Evolutionary conservation across 1,139 yeast species (phyloP), one percentile per base, ranked within the genome.

Genomic region (Wickerhamiella infanticola): DNA sequence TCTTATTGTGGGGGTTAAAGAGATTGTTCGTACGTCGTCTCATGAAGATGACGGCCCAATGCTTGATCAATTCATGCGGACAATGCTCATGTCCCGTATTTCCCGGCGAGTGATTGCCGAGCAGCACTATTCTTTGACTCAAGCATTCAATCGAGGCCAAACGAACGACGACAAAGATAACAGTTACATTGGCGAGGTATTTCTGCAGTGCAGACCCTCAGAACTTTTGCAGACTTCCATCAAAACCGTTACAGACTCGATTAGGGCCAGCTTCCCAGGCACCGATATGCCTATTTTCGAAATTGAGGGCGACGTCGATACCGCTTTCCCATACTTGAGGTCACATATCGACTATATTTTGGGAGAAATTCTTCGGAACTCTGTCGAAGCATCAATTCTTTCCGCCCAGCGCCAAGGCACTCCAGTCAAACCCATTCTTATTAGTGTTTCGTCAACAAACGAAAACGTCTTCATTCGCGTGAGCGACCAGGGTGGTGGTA

Each of bases 401-500:
- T 69, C 64, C 46, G 55, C 70, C 11, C 57, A 60, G 29, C 57
- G 60, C 40, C 63, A 62, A 7, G 53, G 63, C 8, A 56, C 62
- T 37, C 63, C 64, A 44, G 72, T 81, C 3, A 83, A 85, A 0
- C 84, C 94, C 0, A 77, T 88, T 24, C 68, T 67, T 35, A 81
- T 88, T 8, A 76, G 86, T 7, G 74, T 88, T 23, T 69, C 83
- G 2, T 73, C 79, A 53, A 75, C 84, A 31, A 69, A 74, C 23
- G 79, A 77, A 43, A 76, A 79, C 43, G 79, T 84, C 35, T 67
- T 79, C 4, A 81, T 88, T 59, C 70, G 95, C 45, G 75, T 88
- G 44, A 79, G 93, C 3, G 98, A 88, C 61, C 80, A 75, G 53
- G 96, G 95, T 5, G 96, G 96, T 24, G 98, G 97, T 1, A 66